phyloP scores from a whole-genome alignment of 2,329 filamentous ascomycete genomes.

The Metarhizium humberi region DNA sequence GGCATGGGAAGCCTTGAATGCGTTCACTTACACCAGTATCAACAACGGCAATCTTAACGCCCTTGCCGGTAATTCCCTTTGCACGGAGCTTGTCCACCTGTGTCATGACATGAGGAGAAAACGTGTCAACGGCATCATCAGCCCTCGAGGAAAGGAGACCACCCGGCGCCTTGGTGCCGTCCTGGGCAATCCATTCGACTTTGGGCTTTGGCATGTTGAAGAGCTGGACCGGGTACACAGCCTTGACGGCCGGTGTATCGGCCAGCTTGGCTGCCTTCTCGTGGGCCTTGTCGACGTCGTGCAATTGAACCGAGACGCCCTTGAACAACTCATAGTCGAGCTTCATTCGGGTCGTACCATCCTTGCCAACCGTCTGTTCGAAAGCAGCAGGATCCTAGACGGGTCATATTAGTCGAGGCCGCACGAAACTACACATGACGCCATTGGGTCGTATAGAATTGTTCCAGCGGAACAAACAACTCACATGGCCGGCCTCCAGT shows the following conservation, averaged over 20 bases:
- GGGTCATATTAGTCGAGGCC: background rate
- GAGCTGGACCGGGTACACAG: constrained; percentile 37
- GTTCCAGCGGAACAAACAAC: constrained; percentile 5
- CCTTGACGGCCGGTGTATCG: constrained; percentile 34
- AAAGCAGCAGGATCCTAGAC: constrained; percentile 9
- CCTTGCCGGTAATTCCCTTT: constrained; percentile 38
- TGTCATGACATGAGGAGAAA: constrained; percentile 45
- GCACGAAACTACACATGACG: background rate
- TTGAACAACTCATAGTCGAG: constrained; percentile 44
- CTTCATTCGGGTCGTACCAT: constrained; percentile 36
- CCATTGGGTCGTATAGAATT: background rate
- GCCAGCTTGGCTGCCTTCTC: constrained; percentile 31
- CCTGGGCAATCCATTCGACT: constrained; percentile 33
- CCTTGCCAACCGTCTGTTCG: constrained; percentile 13
- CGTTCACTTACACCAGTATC: constrained; percentile 40
- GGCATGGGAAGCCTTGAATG: background rate
- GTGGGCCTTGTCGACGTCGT: constrained; percentile 34
- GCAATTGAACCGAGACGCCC: constrained; percentile 43
- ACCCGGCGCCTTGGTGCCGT: constrained; percentile 13
- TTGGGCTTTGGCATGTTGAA: constrained; percentile 36
- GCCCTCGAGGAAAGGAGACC: constrained; percentile 11
- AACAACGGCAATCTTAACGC: constrained; percentile 43
- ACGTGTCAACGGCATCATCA: constrained; percentile 23
- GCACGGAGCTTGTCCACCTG: constrained; percentile 44
- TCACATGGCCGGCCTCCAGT: constrained; percentile 8